These are phyloP conservation scores for Platanthera zijinensis DNA, from an alignment of 106 monocot genomes.

Conservation along the genomic window DNA sequence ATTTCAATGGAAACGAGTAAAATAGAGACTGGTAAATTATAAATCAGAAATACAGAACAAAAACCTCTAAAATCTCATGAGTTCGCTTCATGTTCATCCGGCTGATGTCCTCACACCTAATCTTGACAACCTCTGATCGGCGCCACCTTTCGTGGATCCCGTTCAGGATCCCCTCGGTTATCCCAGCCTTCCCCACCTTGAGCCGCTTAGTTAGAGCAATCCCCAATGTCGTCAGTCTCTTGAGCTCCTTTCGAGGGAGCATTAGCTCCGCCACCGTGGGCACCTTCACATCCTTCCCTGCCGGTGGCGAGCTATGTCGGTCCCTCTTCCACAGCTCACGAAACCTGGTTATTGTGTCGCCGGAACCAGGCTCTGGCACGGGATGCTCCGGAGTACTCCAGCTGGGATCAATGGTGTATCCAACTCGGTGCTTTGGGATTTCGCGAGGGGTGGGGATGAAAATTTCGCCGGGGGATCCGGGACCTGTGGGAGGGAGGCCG, in stretches of 20 bases:
- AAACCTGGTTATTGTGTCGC: slow-evolving; percentile 31
- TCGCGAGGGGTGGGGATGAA: slow-evolving; percentile 69
- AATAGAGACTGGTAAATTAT: too few relatives aligned
- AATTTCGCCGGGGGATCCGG: slow-evolving; percentile 63
- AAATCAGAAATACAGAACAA: not conserved
- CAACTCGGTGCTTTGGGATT: slow-evolving; percentile 60
- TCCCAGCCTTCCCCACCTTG: slow-evolving; percentile 84
- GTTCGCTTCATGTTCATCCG: slow-evolving; percentile 95
- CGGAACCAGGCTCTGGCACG: slow-evolving; percentile 63
- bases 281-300: slow-evolving; percentile 1
- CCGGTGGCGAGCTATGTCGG: not conserved
- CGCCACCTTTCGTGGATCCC: slow-evolving; percentile 97
- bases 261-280: slow-evolving; percentile 65
- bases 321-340: slow-evolving; percentile 36
- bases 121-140: slow-evolving; percentile 75
- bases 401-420: slow-evolving; percentile 75
- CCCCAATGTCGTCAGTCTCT: slow-evolving; percentile 49
- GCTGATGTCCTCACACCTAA: slow-evolving; percentile 78
- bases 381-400: slow-evolving; percentile 76
- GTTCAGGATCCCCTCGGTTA: slow-evolving; percentile 94
- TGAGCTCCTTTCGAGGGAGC: slow-evolving; percentile 44
- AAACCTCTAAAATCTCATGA: slow-evolving; percentile 88
- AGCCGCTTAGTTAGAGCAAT: slow-evolving; percentile 46
- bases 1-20: too few relatives aligned
- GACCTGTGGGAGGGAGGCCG: not conserved